Conservation (phyloP, 108 stramenopile species). For the Pinguiococcus pyrenoidosus region DNA sequence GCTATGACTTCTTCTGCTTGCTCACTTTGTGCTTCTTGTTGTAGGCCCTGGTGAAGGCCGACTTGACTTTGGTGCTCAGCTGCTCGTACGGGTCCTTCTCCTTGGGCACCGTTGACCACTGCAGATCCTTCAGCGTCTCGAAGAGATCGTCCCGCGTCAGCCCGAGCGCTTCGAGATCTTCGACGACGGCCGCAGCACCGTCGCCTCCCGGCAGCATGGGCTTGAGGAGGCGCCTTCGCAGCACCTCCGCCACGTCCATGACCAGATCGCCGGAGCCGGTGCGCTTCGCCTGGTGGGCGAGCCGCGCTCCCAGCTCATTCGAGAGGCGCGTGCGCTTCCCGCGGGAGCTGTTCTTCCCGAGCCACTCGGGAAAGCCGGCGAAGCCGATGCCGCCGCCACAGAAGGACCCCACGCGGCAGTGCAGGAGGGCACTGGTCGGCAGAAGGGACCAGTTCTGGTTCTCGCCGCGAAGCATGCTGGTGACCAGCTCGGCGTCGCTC, state of each 20-base stretch:
- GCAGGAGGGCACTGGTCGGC: slow-evolving; percentile 54
- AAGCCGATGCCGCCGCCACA: slow-evolving; percentile 62
- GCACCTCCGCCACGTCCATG: slow-evolving; percentile 57
- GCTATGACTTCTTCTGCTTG: slow-evolving; percentile 19
- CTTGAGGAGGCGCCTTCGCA: slow-evolving; percentile 45
- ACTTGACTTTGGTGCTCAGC: slow-evolving; percentile 63
- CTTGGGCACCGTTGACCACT: slow-evolving; percentile 28
- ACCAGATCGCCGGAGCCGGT: slow-evolving; percentile 52
- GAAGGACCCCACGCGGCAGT: slow-evolving; percentile 71
- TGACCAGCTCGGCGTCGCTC: slow-evolving; percentile 69
- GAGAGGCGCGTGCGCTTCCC: slow-evolving; percentile 63
- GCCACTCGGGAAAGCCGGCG: slow-evolving; percentile 83
- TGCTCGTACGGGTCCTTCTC: slow-evolving; percentile 40
- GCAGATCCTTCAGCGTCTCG: slow-evolving; percentile 69
- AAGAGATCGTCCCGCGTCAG: slow-evolving; percentile 79
- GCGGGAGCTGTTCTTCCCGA: slow-evolving; percentile 77
- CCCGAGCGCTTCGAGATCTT: slow-evolving; percentile 79
- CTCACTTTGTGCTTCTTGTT: slow-evolving; percentile 49
- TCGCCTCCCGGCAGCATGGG: slow-evolving; percentile 34
- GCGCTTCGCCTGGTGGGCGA: slow-evolving; percentile 58
- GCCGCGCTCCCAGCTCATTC: slow-evolving; percentile 70
- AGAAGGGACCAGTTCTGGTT: slow-evolving; percentile 86
- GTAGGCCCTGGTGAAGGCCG: slow-evolving; percentile 69
- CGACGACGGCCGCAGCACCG: slow-evolving; percentile 48
- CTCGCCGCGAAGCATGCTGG: slow-evolving; percentile 58